Percentiles rank a stretch among this genome's conserved stretches.
These are phyloP conservation scores for Pseudozyma pruni DNA, from an alignment of 1,284 basidiomycete genomes.

Conservation along the genomic window DNA sequence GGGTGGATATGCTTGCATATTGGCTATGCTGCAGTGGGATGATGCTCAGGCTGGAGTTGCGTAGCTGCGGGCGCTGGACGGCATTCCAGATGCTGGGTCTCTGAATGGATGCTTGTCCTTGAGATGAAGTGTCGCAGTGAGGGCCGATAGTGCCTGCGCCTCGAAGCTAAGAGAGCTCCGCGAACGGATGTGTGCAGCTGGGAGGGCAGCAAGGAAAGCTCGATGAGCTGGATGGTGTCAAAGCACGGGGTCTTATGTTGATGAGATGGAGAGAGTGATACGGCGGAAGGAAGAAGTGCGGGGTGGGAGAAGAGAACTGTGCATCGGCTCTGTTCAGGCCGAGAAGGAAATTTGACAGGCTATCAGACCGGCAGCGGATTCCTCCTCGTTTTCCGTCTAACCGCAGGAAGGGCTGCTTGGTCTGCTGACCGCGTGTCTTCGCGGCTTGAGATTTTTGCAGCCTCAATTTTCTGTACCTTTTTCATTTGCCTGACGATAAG, in stretches of 20 bases:
- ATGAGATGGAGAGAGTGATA: too few species aligned
- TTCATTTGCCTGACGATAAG: too few species aligned
- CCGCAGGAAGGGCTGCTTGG: too few species aligned
- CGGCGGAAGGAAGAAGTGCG: background rate
- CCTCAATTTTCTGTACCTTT: too few species aligned
- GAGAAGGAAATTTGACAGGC: background rate
- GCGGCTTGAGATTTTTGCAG: too few species aligned
- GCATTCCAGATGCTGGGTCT: conserved; percentile 9
- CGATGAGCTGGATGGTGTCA: too few species aligned
- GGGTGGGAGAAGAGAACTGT: background rate
- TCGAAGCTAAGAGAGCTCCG: too few species aligned
- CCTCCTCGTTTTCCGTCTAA: too few species aligned
- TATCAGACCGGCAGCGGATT: conserved; percentile 14
- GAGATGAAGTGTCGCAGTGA: conserved; percentile 5
- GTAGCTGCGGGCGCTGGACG: conserved; percentile 9
- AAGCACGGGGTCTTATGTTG: too few species aligned
- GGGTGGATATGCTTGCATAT: background rate
- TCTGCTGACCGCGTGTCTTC: too few species aligned
- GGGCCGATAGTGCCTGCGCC: conserved; percentile 11
- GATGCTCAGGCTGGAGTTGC: conserved; percentile 9
- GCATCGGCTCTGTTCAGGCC: background rate
- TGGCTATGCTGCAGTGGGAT: background rate
- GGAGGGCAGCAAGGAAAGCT: too few species aligned
- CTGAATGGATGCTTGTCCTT: background rate
- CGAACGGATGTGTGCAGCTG: too few species aligned